Evolutionary conservation across 1,284 basidiomycete species (phyloP).

Genomic region (Cryptococcus deneoformans): DNA sequence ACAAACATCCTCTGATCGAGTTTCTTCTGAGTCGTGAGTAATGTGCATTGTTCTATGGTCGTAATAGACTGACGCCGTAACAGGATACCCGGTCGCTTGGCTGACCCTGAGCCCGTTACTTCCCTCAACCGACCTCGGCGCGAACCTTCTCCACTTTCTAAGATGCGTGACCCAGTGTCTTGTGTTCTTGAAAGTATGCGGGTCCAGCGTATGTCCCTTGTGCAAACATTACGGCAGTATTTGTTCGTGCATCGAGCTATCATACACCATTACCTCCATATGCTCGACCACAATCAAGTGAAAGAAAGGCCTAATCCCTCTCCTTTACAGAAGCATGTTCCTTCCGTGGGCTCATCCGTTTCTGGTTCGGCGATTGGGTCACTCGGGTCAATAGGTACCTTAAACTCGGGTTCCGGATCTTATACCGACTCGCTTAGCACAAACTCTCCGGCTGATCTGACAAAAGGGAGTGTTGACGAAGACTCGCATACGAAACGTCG

Average conservation of each 20-base stretch:
- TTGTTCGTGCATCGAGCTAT: conserved; percentile 84
- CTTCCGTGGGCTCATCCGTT: neutral
- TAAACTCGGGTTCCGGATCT: neutral
- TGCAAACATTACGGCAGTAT: conserved; percentile 84
- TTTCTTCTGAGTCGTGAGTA: conserved; percentile 20
- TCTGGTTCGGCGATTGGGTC: neutral
- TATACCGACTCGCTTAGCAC: neutral
- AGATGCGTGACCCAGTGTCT: conserved; percentile 68
- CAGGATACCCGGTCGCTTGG: conserved; percentile 3
- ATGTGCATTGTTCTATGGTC: neutral
- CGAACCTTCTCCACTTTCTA: conserved; percentile 58
- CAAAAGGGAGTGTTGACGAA: conserved; percentile 25
- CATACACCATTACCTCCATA: conserved; percentile 71
- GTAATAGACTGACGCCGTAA: neutral
- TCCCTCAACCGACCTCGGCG: conserved; percentile 38
- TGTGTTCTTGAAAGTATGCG: conserved; percentile 82
- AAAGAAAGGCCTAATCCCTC: neutral
- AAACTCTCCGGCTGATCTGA: neutral
- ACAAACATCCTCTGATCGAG: conserved; percentile 12
- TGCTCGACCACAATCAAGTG: conserved; percentile 63
- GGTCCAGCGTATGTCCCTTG: conserved; percentile 86
- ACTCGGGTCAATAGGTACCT: neutral
- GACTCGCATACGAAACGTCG: conserved; percentile 38
- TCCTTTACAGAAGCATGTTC: neutral
- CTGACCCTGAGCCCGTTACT: conserved; percentile 17